Conservation (phyloP, 768 basidiomycete genomes). For the Sporobolomyces pararoseus region DNA sequence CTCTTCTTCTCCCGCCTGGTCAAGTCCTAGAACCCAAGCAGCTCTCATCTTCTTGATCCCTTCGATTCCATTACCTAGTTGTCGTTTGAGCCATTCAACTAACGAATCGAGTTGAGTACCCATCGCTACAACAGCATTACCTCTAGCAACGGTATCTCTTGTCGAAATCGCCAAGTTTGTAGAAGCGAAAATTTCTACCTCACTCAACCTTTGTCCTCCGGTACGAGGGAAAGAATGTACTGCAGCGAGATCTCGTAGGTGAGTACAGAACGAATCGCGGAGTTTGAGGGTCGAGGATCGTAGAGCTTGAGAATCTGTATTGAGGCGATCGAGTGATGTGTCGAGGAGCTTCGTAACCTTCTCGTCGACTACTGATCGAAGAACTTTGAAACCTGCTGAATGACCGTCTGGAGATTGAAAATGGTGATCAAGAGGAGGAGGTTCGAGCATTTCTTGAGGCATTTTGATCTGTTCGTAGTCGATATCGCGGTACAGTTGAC, state of each 20-base stretch:
- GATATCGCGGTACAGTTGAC: conserved; percentile 66
- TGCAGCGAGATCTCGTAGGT: neutral
- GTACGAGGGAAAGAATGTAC: neutral
- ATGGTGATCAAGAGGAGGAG: too few species aligned
- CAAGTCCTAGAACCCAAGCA: neutral
- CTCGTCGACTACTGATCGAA: neutral
- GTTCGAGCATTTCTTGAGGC: neutral
- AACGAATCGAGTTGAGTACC: neutral
- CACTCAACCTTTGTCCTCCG: neutral
- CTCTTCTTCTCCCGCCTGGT: too few species aligned
- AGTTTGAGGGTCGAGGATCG: neutral
- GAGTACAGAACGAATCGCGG: conserved; percentile 7
- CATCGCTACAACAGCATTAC: conserved; percentile 8
- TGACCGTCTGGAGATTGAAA: neutral
- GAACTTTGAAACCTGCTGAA: neutral
- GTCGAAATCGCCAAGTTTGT: conserved; percentile 3
- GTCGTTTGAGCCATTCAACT: conserved; percentile 13
- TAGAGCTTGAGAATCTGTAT: neutral
- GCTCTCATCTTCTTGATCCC: neutral
- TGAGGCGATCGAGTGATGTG: neutral
- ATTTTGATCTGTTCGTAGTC: conserved; percentile 2
- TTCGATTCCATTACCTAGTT: neutral
- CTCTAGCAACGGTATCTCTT: conserved; percentile 12
- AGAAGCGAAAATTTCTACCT: conserved; percentile 22
- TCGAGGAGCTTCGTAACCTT: neutral